Evolutionary conservation across 345 rosid species (phyloP), one percentile per base, ranked within the genome.

Genomic region (Euclidium syriacum): DNA sequence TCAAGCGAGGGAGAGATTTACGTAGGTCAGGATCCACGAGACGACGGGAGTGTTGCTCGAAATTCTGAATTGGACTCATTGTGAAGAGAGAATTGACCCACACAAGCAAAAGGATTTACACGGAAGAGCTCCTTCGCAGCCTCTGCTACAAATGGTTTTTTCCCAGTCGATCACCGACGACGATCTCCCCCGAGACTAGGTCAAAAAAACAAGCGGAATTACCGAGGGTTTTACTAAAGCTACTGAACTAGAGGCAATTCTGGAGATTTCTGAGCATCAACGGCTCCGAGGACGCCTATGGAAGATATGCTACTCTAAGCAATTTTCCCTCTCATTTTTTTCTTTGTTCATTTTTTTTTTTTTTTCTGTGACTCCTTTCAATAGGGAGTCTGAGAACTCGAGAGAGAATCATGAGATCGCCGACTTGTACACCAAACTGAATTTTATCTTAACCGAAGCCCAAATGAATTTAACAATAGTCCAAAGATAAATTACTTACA

Each of bases 51-150:
- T 90, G 98, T 39, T 82, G 94, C 79, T 95, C 99, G 83, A 95
- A 88, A 70, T 86, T 86, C 91, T 86, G 96, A 72, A 95, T 79
- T 34, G 95, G 99, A 76, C 99, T 82, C 99, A 90, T 95, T 64
- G 47, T 42, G 67, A 51, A 53, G 5, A 29, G 18, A 29, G 42
- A 27, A 15, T 27, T 49, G 73, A 70, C 63, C 68, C 72, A 63
- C 53, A 51, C 5, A 27, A 52, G 20, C 4, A 7, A 12, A 41
- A 26, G 7, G 14, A 58, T 32, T 53, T 40, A 62, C 62, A 53
- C 34, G 64, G 43, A 29, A 46, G 38, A 47, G 58, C n/a, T 7
- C 7, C 47, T 70, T 58, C 58, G 29, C 57, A n/a, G 59, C 19
- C 48, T 18, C 67, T 47, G 33, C 33, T 29, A 2, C 8, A 1